Evolutionary conservation across 2,329 filamentous ascomycete species (phyloP).

Genomic region (Pseudogymnoascus sp.): DNA sequence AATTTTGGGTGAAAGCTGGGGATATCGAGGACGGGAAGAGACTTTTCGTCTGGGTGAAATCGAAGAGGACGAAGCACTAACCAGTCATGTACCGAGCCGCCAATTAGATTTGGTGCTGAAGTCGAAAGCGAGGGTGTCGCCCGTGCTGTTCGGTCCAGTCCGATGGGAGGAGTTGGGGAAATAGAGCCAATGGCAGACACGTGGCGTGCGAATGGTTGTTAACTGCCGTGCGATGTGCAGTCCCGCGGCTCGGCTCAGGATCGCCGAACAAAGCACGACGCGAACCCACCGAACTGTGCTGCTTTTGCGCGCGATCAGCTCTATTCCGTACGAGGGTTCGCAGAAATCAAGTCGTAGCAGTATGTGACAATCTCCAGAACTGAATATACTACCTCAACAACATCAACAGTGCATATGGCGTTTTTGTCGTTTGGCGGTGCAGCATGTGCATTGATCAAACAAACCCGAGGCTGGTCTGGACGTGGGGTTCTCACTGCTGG

Average conservation of each 20-base stretch:
- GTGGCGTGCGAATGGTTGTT: not conserved
- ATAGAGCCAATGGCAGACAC: not conserved
- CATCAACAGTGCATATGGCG: not conserved
- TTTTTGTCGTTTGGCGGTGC: not conserved
- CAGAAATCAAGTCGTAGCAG: not conserved
- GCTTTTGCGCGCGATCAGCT: not conserved
- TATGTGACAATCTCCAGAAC: not conserved
- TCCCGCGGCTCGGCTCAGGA: not conserved
- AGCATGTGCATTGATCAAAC: not conserved
- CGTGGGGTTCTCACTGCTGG: no score
- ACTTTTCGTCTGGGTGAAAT: not conserved
- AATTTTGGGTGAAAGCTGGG: not conserved
- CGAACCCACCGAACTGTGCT: not conserved
- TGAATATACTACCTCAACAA: not conserved
- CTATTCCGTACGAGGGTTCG: not conserved
- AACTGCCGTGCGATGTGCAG: not conserved
- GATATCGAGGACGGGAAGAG: not conserved
- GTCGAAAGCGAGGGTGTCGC: not conserved
- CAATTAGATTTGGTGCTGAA: not conserved
- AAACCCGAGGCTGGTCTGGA: not conserved
- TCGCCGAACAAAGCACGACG: not conserved
- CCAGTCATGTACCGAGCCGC: not conserved
- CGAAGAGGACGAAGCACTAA: not conserved
- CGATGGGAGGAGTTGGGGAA: not conserved
- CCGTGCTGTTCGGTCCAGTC: not conserved